Evolutionary conservation across 352 stramenopile genomes (phyloP), one percentile per base, ranked within the genome.

Genomic region (Globisporangium recalcitrans): DNA sequence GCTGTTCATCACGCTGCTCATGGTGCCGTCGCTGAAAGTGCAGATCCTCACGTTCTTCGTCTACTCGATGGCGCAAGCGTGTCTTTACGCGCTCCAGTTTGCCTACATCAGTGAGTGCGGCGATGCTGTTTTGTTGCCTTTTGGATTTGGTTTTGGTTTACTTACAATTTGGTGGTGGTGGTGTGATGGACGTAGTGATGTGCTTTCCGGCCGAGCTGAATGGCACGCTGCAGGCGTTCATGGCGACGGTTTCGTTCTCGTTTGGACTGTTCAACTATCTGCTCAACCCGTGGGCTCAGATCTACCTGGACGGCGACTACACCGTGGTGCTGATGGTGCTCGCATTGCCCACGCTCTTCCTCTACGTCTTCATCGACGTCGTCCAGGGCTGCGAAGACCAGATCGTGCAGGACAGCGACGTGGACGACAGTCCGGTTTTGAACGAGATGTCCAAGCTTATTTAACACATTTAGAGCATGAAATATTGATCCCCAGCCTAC

Each of bases 51-150:
- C 73, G 54, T 91, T 93, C 31, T 64, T 90, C 55, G 74, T 90
- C 29, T 89, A 85, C 60, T 78, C 84, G 24, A 85, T 93, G 69
- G 84, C 84, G 0, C 84, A 93, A 60, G 80, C 80, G 1, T 88
- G 77, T 58, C 56, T 93, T 11, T 93, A 93, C 54, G 77, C 81
- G 16, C 72, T 93, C n/a, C 84, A 93, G 49, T 93, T 93, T 60
- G 85, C 84, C 24, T 93, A 91, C 55, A 91, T 91, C 65, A 91
- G 84, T 91, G 66, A 69, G 82, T 81, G 0, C 1, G 24, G 8
- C 24, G 19, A 34, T 52, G 26, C 26, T 49, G 1, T 59, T 48
- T 5, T 36, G 1, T 42, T 29, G 3, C 11, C 21, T 48, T 6
- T 29, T 13, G 1, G n/a, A 24, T 31, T 1, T 38, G 29, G 10